A percentile compares a stretch with the other conserved stretches of the same genome.
Evolutionary conservation across 257 asterid genomes (phyloP).

Genomic region (Haberlea rhodopensis): DNA sequence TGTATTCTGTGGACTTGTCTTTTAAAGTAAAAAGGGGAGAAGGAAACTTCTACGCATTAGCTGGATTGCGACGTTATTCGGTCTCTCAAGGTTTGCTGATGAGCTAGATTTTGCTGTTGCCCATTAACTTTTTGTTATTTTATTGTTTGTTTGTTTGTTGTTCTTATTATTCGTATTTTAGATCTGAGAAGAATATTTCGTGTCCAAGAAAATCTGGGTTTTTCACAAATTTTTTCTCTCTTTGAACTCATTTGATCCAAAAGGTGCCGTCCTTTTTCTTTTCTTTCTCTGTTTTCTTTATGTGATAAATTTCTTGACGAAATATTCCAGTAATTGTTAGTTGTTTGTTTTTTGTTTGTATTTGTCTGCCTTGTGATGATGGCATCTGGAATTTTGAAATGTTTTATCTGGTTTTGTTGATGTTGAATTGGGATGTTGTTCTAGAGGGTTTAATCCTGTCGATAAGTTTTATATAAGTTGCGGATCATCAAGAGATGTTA

Average conservation of each 20-base stretch:
- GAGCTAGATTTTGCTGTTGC: slow-evolving; percentile 38
- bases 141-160: too few species aligned
- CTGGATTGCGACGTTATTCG: slow-evolving; percentile 20
- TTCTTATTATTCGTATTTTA: slow-evolving; percentile 15
- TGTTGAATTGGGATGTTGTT: slow-evolving; percentile 35
- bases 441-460: slow-evolving; percentile 44
- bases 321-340: slow-evolving; percentile 32
- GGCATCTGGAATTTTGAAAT: slow-evolving; percentile 36
- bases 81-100: slow-evolving; percentile 28
- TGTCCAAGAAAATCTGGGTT: slow-evolving; percentile 26
- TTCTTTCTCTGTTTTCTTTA: slow-evolving; percentile 18
- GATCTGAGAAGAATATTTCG: slow-evolving; percentile 20
- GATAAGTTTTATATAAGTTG: slow-evolving; percentile 54
- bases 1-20: too few species aligned
- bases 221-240: slow-evolving; percentile 21
- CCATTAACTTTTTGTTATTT: too few species aligned
- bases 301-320: slow-evolving; percentile 12
- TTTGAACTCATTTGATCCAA: slow-evolving; percentile 32
- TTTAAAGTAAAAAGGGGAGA: slow-evolving; percentile 7
- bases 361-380: slow-evolving; percentile 26
- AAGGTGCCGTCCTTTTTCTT: slow-evolving; percentile 39
- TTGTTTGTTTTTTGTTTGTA: slow-evolving; percentile 27
- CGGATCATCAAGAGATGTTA: slow-evolving; percentile 52
- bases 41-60: slow-evolving; percentile 20
- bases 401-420: slow-evolving; percentile 44